Base-by-base conservation (phyloP, 1,284 basidiomycete genomes). In the Trichosporon asahii region DNA sequence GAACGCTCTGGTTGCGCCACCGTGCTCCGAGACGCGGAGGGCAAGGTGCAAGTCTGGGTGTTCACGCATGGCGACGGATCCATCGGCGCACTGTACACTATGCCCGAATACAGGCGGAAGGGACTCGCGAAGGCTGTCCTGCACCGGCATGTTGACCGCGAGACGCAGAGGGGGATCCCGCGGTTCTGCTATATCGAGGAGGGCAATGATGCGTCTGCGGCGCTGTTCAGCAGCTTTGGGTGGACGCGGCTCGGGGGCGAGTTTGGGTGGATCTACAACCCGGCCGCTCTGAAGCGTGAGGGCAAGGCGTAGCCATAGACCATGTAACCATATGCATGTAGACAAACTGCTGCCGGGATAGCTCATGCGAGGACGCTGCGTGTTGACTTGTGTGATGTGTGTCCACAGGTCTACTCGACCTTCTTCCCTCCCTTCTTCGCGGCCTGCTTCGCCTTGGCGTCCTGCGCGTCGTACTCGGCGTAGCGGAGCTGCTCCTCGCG, bases 61-160 rank as follows among this genome's bases (percentile, higher is more conserved):
- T 49, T 77, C 25, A 76, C 74, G 3, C 74, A 76, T 64, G 65
- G 72, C 9, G 76, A 77, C 66, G 74, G 73, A 1, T 68, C 71
- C 9, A 66, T 73, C 2, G 78, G 76, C n/a, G 74, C 77, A 2
- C 73, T 79, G 9, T 75, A 73, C 66, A 76, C 74, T 18, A 49
- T 71, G 33, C 71, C 76, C 0, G 64, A 21, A 8, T 70, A 74
- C 60, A 71, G 78, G 0, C 66, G 77, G 6, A 60, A 71, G 8
- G 78, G 78, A 0, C 71, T 79, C 11, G 78, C 77, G 2, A 70
- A 69, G 35, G 69, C 66, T 55, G 70, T 79, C 2, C 70, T 76
- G 0, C 49, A 66, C 1, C 57, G 68, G 14, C 72, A 73, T 9
- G 60, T 79, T 7, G 49, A 18, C 12, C n/a, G 21, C 21, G 65